Evolutionary conservation across 768 basidiomycete genomes (phyloP), one percentile per base, ranked within the genome.

Genomic region (Podaxis mareebaensis): DNA sequence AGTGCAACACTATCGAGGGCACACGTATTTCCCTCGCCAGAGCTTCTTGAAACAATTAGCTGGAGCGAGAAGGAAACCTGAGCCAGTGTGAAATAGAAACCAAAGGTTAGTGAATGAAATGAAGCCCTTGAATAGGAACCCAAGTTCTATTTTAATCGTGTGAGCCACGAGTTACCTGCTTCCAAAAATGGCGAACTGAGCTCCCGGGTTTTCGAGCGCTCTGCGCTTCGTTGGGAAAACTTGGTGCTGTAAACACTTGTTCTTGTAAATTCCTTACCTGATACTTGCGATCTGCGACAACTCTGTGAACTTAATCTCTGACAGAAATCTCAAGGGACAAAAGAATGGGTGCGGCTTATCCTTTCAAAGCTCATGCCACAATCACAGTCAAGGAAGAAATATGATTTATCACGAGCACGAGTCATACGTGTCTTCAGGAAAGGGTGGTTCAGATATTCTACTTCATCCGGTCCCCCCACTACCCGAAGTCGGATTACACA

Each of bases 401-500:
- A 17, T 5, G 44, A 46, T 46, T 46, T 46, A 20, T 2, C 20
- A 46, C 0, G 20, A 17, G 7, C 44, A 10, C 20, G 44, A 46
- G 44, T 46, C n/a, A n/a, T 46, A 46, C n/a, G 10, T 46, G 5
- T 46, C 15, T 42, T n/a, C 44, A 46, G 44, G 8, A 46, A 20
- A 46, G 44, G 20, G 44, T 20, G 20, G 1, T 46, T n/a, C 44
- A 46, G 44, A 8, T 46, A 20, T 8, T 17, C 44, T 46, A 46
- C 20, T 46, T 8, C 44, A 20, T 8, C 15, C 8, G 1, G 5
- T 17, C 0, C 17, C 20, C 44, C n/a, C 44, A 22, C 7, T 22
- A 38, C 38, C n/a, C 15, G 49, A 13, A 12, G 13, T 20, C 4
- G 36, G 10, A 13, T 73, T 70, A 76, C 55, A 76, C 73, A 28